Evolutionary conservation across 1,139 yeast species (phyloP).

Genomic region (Fermentozyma sake): DNA sequence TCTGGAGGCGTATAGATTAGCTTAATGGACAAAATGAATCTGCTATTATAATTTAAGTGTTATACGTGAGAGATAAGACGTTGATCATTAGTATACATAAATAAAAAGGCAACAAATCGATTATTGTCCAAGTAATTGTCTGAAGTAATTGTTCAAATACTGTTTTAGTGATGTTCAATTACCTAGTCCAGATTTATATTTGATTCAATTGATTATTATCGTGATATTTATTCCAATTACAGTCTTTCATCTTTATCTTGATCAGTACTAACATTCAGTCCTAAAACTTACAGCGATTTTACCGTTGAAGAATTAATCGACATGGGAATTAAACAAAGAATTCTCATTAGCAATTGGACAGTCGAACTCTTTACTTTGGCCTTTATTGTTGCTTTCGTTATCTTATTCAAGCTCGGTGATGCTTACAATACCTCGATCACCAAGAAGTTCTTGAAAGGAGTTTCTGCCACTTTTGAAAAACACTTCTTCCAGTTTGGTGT

Average conservation of each 20-base stretch:
- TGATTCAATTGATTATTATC: too few relatives aligned
- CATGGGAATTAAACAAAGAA: constrained; percentile 49
- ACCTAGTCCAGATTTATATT: too few relatives aligned
- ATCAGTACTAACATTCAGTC: constrained; percentile 6
- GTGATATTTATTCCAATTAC: too few relatives aligned
- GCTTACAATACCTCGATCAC: constrained; percentile 55
- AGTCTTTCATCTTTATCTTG: constrained; percentile 17
- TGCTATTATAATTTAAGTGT: too few relatives aligned
- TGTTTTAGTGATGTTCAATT: too few relatives aligned
- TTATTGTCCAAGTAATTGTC: too few relatives aligned
- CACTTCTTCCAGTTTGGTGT: constrained; percentile 85
- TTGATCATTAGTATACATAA: too few relatives aligned
- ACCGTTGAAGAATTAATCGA: constrained; percentile 49
- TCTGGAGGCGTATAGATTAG: too few relatives aligned
- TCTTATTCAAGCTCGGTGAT: constrained; percentile 55
- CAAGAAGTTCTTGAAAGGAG: constrained; percentile 42
- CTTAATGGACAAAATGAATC: too few relatives aligned
- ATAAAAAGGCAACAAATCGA: too few relatives aligned
- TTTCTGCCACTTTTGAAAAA: constrained; percentile 44
- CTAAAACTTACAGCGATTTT: constrained; percentile 28
- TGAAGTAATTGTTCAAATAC: too few relatives aligned
- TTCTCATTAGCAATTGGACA: constrained; percentile 63
- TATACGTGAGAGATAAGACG: too few relatives aligned
- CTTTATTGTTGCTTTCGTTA: constrained; percentile 42
- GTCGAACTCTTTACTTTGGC: constrained; percentile 59